Base-by-base conservation (phyloP, 2,329 filamentous ascomycete species). In the Fusarium verticillioides region DNA sequence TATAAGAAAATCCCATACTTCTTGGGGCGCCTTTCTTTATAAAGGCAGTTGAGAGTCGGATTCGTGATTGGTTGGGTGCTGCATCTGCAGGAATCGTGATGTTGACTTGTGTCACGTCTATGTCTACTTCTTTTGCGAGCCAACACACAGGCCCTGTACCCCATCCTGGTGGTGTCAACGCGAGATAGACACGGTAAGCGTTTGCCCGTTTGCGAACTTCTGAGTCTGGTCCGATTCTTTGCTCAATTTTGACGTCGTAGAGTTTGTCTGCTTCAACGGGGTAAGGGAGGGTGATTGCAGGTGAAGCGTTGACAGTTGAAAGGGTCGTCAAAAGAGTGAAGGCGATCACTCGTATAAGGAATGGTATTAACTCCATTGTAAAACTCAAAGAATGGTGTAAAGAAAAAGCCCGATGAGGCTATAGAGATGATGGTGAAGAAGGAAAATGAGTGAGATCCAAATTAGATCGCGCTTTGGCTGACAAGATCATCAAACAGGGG, bases 41-140 rank as follows among this genome's bases (percentile, higher is more conserved):
- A 5, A 77, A 67, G 2, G 56, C 52, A 4, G 74, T 70, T 16
- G 75, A 76, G 34, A 77, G 60, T 23, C 26, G 30, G 9, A 70
- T 60, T 15, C 57, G 52, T n/a, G 73, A 46, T 11, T 75, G 66
- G 26, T 77, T 47, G 7, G 75, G 75, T 11, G 67, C 69, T 26
- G 69, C 75, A 34, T 77, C 75, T 34, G 73, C 64, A 16, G 75
- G 75, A 39, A 77, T 73, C 13, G 72, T 76, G n/a, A 77, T 67
- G 57, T 75, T 76, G 72, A 77, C 72, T 21, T 72, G 60, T 37
- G 61, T 76, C 19, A 62, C 59, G n/a, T 65, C 44, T 23, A 76
- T 36, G 32, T 56, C 60, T 32, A 66, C 58, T 7, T 34, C 47
- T 26, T 73, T 72, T 9, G 46, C 42, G 16, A 77, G 75, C 74